phyloP scores from a whole-genome alignment of 2,329 filamentous ascomycete species.

The Pseudogymnoascus sp. region DNA sequence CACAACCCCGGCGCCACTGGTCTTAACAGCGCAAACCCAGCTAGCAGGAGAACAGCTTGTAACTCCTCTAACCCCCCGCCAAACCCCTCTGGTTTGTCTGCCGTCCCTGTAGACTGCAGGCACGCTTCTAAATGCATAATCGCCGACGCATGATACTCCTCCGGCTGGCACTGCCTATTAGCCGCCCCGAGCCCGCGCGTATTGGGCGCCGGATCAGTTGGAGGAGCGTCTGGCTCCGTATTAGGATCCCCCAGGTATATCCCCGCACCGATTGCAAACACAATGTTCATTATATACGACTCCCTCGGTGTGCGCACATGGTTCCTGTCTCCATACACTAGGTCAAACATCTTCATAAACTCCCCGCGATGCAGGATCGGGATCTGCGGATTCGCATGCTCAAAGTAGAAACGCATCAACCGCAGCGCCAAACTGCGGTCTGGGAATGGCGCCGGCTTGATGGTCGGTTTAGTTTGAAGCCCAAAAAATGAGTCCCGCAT shows the following conservation, averaged over 20 bases:
- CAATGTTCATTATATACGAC: slow-evolving; percentile 92
- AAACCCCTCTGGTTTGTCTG: slow-evolving; percentile 54
- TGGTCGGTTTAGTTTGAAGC: slow-evolving; percentile 83
- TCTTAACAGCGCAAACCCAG: slow-evolving; percentile 82
- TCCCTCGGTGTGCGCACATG: slow-evolving; percentile 67
- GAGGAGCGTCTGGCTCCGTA: slow-evolving; percentile 32
- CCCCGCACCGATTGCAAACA: slow-evolving; percentile 90
- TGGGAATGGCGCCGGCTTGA: slow-evolving; percentile 79
- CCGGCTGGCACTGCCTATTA: slow-evolving; percentile 65
- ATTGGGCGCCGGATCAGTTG: slow-evolving; percentile 19
- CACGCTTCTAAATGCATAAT: slow-evolving; percentile 88
- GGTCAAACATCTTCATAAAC: slow-evolving; percentile 82
- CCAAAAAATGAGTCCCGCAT: slow-evolving; percentile 97
- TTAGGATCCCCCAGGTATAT: slow-evolving; percentile 71
- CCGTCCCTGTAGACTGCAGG: slow-evolving; percentile 53
- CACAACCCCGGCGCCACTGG: slow-evolving; percentile 90
- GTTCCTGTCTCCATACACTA: slow-evolving; percentile 62
- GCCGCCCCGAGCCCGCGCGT: slow-evolving; percentile 24
- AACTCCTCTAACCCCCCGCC: slow-evolving; percentile 89
- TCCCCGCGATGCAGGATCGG: slow-evolving; percentile 84
- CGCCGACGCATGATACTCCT: slow-evolving; percentile 93
- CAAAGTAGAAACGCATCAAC: slow-evolving; percentile 81
- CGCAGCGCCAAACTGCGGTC: slow-evolving; percentile 65
- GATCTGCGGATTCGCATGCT: slow-evolving; percentile 93
- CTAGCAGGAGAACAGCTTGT: slow-evolving; percentile 84